These are phyloP conservation scores for Bacterosira constricta DNA, from an alignment of 108 stramenopile species.

Conservation along the genomic window DNA sequence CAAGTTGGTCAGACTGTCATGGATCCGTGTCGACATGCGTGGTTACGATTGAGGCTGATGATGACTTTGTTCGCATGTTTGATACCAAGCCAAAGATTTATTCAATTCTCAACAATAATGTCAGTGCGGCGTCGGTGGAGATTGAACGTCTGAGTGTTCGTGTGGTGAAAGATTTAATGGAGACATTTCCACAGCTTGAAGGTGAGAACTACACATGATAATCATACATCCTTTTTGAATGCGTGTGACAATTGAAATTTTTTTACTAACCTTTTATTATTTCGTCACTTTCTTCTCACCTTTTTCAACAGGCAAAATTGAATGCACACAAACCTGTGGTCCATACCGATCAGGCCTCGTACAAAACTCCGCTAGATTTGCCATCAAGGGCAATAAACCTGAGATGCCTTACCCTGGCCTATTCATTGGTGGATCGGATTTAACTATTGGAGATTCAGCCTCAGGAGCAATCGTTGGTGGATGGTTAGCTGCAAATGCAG, in stretches of 20 bases:
- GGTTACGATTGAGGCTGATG: constrained; percentile 90
- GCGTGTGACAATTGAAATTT: background rate
- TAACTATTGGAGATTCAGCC: constrained; percentile 85
- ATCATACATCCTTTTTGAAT: background rate
- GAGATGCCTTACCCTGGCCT: constrained; percentile 81
- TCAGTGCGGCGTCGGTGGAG: constrained; percentile 34
- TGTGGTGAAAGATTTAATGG: constrained; percentile 61
- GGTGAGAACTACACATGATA: constrained; percentile 28
- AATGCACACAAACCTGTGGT: constrained; percentile 49
- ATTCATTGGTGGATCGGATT: constrained; percentile 76
- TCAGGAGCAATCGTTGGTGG: constrained; percentile 77
- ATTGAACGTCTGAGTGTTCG: constrained; percentile 61
- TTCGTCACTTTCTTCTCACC: background rate
- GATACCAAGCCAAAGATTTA: constrained; percentile 87
- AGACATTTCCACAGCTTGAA: constrained; percentile 78
- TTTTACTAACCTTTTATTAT: background rate
- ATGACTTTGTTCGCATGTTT: constrained; percentile 83
- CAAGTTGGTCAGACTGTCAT: constrained; percentile 74
- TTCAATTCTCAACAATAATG: constrained; percentile 46
- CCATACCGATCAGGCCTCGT: constrained; percentile 71
- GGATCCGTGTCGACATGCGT: constrained; percentile 81
- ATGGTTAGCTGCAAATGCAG: constrained; percentile 87
- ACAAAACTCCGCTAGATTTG: constrained; percentile 82
- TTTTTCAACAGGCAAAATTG: constrained; percentile 44
- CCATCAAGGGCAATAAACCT: constrained; percentile 84